These are phyloP conservation scores for Trypanosoma scelopori DNA, from an alignment of 208 protist genomes.

Conservation along the genomic window DNA sequence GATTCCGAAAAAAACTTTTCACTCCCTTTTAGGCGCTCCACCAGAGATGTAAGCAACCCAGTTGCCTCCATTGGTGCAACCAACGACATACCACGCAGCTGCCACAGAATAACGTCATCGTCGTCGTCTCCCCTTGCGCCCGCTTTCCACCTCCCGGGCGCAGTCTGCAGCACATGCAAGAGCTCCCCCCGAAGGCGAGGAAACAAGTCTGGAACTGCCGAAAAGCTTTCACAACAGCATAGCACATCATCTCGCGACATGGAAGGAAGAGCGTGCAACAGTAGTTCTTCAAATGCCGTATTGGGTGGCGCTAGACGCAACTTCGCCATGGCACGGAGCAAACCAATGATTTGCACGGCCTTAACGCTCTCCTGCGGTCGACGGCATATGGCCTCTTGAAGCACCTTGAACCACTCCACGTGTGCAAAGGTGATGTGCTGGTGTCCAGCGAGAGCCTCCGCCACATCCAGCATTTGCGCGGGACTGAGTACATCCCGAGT, in stretches of 20 bases:
- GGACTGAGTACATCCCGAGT: conserved; percentile 4
- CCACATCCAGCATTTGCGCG: conserved; percentile 10
- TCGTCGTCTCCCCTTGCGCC: background rate
- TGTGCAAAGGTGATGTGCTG: background rate
- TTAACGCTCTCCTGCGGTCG: background rate
- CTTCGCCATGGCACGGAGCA: conserved; percentile 13
- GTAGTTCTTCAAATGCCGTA: conserved; percentile 11
- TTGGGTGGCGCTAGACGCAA: background rate
- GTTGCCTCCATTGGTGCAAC: conserved; percentile 18
- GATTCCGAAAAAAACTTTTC: conserved; percentile 5
- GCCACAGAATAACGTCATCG: conserved; percentile 5
- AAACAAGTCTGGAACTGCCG: conserved; percentile 1
- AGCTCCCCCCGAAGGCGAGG: conserved; percentile 5
- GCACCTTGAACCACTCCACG: conserved; percentile 9
- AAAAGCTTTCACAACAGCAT: conserved; percentile 17
- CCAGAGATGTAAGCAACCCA: conserved; percentile 10
- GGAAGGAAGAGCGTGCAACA: conserved; percentile 13
- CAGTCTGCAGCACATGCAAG: background rate
- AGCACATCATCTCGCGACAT: conserved; percentile 25
- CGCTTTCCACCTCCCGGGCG: background rate
- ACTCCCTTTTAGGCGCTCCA: conserved; percentile 7
- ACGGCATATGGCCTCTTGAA: conserved; percentile 14
- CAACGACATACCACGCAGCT: conserved; percentile 21
- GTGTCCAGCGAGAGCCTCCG: conserved; percentile 3
- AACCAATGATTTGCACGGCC: conserved; percentile 5